phyloP scores from a whole-genome alignment of 768 basidiomycete genomes.

The Mycena belliarum region DNA sequence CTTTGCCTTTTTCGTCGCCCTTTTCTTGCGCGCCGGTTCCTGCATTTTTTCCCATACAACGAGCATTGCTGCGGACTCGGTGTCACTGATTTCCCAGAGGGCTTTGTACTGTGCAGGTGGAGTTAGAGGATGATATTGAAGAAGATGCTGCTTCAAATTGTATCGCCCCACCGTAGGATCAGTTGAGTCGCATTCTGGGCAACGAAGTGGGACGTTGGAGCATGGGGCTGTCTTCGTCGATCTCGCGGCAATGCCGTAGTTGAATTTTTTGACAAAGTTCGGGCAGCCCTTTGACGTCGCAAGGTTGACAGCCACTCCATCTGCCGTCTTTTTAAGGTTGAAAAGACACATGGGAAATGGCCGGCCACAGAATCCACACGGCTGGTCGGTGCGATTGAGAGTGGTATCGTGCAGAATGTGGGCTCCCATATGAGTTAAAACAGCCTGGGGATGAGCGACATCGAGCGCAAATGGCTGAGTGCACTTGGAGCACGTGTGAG shows the following conservation, averaged over 20 bases:
- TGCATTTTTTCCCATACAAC: no score
- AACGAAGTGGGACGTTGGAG: constrained; percentile 4
- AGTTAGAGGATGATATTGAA: neutral
- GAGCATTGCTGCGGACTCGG: neutral
- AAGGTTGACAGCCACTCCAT: neutral
- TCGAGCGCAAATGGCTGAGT: neutral
- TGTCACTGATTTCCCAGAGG: neutral
- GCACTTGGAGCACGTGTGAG: neutral
- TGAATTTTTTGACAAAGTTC: neutral
- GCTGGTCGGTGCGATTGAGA: constrained; percentile 14
- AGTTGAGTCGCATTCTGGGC: neutral
- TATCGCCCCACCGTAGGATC: constrained; percentile 4
- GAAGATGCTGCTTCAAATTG: neutral
- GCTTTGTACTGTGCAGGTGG: neutral
- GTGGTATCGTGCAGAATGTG: constrained; percentile 29
- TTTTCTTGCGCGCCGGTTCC: no score
- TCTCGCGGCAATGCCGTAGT: neutral
- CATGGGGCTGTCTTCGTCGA: neutral
- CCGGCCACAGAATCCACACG: constrained; percentile 30
- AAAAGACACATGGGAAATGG: constrained; percentile 1
- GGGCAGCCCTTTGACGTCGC: neutral
- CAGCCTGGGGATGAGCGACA: constrained; percentile 20
- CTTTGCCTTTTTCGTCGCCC: no score
- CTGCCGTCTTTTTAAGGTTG: neutral
- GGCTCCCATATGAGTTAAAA: constrained; percentile 29